phyloP scores from a whole-genome alignment of 2,329 filamentous ascomycete species.

The Stenocarpella maydis region DNA sequence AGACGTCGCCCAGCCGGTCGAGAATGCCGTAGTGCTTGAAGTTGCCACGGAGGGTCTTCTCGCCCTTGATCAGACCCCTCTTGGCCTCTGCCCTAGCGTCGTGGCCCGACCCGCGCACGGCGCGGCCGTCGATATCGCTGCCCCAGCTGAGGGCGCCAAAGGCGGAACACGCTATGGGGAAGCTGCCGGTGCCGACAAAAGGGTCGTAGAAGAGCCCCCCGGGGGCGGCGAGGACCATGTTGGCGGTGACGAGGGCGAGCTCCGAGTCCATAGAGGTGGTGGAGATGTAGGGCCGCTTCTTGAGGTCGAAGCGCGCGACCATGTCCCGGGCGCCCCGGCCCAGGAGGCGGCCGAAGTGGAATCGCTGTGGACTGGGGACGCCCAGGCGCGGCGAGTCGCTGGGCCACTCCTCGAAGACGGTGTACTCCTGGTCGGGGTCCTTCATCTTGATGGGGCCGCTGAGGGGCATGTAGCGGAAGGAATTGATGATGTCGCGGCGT shows the following conservation, averaged over 20 bases:
- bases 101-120: constrained; percentile 73
- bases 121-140: constrained; percentile 92
- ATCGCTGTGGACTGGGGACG: constrained; percentile 61
- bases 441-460: constrained; percentile 81
- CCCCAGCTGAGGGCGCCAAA: constrained; percentile 87
- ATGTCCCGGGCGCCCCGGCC: constrained; percentile 72
- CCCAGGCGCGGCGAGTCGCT: constrained; percentile 58
- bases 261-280: constrained; percentile 99
- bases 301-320: constrained; percentile 81
- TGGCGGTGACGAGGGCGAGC: constrained; percentile 88
- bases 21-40: constrained; percentile 83
- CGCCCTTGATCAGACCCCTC: constrained; percentile 39
- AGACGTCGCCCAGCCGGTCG: constrained; percentile 75
- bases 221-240: constrained; percentile 82
- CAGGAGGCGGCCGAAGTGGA: constrained; percentile 79
- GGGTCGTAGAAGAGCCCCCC: constrained; percentile 93
- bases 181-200: constrained; percentile 94
- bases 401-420: constrained; percentile 83
- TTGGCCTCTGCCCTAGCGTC: constrained; percentile 53
- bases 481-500: constrained; percentile 81
- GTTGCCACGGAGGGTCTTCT: constrained; percentile 69
- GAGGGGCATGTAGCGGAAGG: constrained; percentile 81
- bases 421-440: constrained; percentile 76
- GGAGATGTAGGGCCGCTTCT: constrained; percentile 92
- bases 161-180: constrained; percentile 87